These are phyloP conservation scores for Apiotrichum porosum DNA, from an alignment of 1,284 basidiomycete species.

Conservation along the genomic window DNA sequence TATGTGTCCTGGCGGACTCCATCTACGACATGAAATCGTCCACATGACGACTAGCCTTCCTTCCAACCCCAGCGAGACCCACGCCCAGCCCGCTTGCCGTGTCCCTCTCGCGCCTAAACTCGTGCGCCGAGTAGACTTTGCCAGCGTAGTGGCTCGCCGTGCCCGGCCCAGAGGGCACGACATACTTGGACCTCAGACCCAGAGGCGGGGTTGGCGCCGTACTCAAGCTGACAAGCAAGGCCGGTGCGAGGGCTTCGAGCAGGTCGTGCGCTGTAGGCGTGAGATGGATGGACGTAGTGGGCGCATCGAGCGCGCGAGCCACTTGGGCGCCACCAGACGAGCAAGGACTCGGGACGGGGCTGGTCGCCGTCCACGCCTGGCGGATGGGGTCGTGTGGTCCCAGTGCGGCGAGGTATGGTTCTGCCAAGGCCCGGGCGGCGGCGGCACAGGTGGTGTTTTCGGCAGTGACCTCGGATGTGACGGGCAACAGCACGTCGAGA, in stretches of 20 bases:
- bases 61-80: conserved; percentile 11
- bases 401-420: conserved; percentile 1
- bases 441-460: not conserved
- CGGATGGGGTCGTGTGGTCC: conserved; percentile 1
- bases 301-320: conserved; percentile 5
- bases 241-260: conserved; percentile 11
- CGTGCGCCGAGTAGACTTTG: conserved; percentile 23
- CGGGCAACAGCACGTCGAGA: conserved; percentile 1
- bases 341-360: not conserved
- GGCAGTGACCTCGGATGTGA: not conserved
- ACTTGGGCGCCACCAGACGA: not conserved
- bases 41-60: conserved; percentile 18
- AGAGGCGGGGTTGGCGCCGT: conserved; percentile 12
- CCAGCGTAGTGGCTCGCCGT: conserved; percentile 16
- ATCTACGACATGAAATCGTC: conserved; percentile 15
- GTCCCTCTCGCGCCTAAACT: conserved; percentile 19
- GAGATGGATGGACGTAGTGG: not conserved
- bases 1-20: no score
- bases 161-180: conserved; percentile 2
- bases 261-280: conserved; percentile 6
- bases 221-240: conserved; percentile 6
- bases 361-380: not conserved
- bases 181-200: no score
- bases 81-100: conserved; percentile 13
- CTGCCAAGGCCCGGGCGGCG: not conserved